Base-by-base conservation (phyloP, 1,284 basidiomycete species). In the Stereum hirsutum region DNA sequence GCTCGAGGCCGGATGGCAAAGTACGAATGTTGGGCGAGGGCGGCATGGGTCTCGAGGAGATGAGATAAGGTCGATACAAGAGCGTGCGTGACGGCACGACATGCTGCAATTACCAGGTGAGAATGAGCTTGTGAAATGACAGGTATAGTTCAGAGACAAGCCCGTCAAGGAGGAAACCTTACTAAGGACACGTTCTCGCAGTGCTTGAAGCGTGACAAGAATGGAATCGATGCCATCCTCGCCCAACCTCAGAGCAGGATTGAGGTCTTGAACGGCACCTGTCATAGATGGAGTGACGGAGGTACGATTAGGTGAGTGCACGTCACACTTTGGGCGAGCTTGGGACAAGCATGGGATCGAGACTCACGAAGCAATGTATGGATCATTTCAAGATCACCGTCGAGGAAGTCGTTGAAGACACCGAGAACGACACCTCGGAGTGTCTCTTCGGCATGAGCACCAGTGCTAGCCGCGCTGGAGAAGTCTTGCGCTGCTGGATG, bases 331-430 rank as follows among this genome's bases (percentile, higher is more conserved):
- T 35, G 10, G 33, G 15, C 21, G 11, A 10, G 15, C 15, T 11
- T 20, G 15, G 17, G 33, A 19, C n/a, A 20, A 7, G 1, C 15
- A 8, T 28, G 27, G n/a, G 23, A 11, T 31, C 23, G 21, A 12
- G 31, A 69, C 80, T 48, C 52, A 85, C 83, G 77, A 31, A 90
- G 70, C 26, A 89, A 60, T 1, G 77, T 78, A 47, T 81, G 73
- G 52, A 90, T 79, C 58, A 88, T 76, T 57, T 90, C 85, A 28
- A 91, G 66, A 59, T 91, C 89, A 6, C 87, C 89, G 47, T 89
- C 81, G 43, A 91, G 61, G 51, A 90, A 89, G 54, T 92, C 89
- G 52, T 78, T 81, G 54, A 90, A 77, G 7, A 88, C 78, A 25
- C 78, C 74, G 37, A 88, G 60, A 26, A 91, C 65, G 6, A 88